Conservation (phyloP, 257 asterid genomes). For the Orobanche coerulescens region DNA sequence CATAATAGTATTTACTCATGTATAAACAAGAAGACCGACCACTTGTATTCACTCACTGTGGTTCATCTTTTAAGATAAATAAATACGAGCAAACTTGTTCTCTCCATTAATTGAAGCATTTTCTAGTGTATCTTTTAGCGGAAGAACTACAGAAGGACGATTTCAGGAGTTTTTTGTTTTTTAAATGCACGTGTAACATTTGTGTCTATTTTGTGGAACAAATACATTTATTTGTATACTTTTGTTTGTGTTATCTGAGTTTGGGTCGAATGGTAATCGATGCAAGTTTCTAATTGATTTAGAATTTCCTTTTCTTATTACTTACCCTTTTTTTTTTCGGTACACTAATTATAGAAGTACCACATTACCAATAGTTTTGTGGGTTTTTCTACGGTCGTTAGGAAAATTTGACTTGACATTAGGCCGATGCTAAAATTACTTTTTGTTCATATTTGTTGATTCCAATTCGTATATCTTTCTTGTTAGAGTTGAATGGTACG, state of each 20-base stretch:
- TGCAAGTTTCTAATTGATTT: neutral
- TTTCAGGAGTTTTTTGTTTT: conserved; percentile 8
- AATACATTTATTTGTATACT: conserved; percentile 18
- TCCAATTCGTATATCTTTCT: too few species aligned
- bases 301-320: too few species aligned
- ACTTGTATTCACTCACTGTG: conserved; percentile 19
- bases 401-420: too few species aligned
- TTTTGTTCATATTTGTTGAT: too few species aligned
- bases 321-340: too few species aligned
- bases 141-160: conserved; percentile 13
- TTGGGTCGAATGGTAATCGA: conserved; percentile 20
- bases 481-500: too few species aligned
- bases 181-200: conserved; percentile 20
- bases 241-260: conserved; percentile 14
- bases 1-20: conserved; percentile 4
- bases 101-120: conserved; percentile 6
- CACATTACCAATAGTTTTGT: too few species aligned
- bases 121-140: conserved; percentile 7
- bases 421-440: too few species aligned
- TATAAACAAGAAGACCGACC: conserved; percentile 20
- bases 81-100: conserved; percentile 7
- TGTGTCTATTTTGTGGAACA: neutral
- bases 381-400: too few species aligned
- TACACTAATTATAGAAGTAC: too few species aligned
- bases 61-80: conserved; percentile 17